A percentile compares a stretch with the other conserved stretches of the same genome.
Evolutionary conservation across 352 stramenopile species (phyloP).

Genomic region (Phytopythium chamaehyphon): DNA sequence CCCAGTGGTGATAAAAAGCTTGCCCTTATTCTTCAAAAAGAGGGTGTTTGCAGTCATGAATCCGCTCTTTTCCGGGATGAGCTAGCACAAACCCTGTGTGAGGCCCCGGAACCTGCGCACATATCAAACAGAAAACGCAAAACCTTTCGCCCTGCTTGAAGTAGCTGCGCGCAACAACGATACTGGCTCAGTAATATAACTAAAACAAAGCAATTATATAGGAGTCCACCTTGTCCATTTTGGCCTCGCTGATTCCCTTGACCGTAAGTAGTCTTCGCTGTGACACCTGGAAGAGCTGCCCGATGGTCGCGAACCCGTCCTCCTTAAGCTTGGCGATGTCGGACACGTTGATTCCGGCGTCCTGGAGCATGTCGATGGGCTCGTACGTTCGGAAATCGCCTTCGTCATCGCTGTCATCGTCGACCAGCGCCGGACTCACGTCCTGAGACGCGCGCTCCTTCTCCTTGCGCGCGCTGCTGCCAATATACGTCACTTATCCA

Average conservation of each 20-base stretch:
- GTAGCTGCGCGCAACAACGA: slow-evolving; percentile 25
- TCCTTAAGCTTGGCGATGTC: slow-evolving; percentile 81
- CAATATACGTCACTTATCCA: neutral
- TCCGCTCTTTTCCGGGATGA: slow-evolving; percentile 67
- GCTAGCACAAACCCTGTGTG: slow-evolving; percentile 16
- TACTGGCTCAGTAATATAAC: neutral
- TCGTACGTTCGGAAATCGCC: slow-evolving; percentile 59
- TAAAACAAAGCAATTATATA: neutral
- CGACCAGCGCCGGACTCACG: slow-evolving; percentile 12
- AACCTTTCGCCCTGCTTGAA: slow-evolving; percentile 76
- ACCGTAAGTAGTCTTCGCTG: slow-evolving; percentile 62
- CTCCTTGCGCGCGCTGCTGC: slow-evolving; percentile 18
- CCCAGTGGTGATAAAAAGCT: slow-evolving; percentile 75
- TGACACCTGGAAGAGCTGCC: slow-evolving; percentile 77
- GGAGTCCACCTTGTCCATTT: slow-evolving; percentile 67
- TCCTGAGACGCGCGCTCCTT: slow-evolving; percentile 18
- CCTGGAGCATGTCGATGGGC: slow-evolving; percentile 69
- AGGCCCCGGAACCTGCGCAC: neutral
- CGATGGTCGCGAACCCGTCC: slow-evolving; percentile 75
- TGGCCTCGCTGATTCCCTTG: slow-evolving; percentile 88
- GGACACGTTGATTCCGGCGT: slow-evolving; percentile 65
- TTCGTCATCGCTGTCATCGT: slow-evolving; percentile 54
- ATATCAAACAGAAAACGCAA: neutral
- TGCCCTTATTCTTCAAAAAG: slow-evolving; percentile 66
- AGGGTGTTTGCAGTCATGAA: slow-evolving; percentile 70